Evolutionary conservation across 495 filamentous ascomycete genomes (phyloP), one percentile per base, ranked within the genome.

Genomic region (Aspergillus asperescens): DNA sequence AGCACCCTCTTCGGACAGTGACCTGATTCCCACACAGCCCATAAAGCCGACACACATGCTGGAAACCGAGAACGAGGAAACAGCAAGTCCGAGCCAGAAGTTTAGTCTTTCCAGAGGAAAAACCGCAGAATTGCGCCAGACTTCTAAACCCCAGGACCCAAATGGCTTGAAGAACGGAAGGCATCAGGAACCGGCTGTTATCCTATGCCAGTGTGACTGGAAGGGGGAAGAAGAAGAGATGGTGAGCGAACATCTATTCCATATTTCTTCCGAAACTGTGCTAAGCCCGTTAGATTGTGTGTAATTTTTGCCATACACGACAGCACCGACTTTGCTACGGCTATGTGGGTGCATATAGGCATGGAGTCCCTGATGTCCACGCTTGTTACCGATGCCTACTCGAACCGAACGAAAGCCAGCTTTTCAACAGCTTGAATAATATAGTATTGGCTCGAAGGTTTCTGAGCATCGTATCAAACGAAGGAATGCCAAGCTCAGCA

Each of bases 271-370:
- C 9, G 9, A 40, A 12, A 15, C 23, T 29, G 7, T 18, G 29
- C 56, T 58, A 43, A 61, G 12, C 18, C 31, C 22, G 5, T 23
- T 18, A 79, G 76, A 57, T 77, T 20, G 50, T 68, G 51, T 81
- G 77, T 50, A 48, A 42, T 32, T 77, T 69, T 52, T 81, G 77
- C 53, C 50, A 66, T 28, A 74, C 63, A 15, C 72, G 62, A 57
- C 77, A 81, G 51, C 77, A 81, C 56, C 34, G 63, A 35, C 58
- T 71, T 13, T 81, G 77, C 60, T 81, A 79, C 52, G 77, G 77
- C 12, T 77, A 52, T 18, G 41, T 42, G 22, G 62, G 50, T 27
- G 7, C 45, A 5, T 41, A 59, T 28, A 67, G 70, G 45, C 50
- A 56, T 15, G 62, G 60, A 32, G 48, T 72, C 15, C 64, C 68